These are phyloP conservation scores for Yamadazyma aaseri DNA, from an alignment of 1,139 yeast genomes.

Conservation along the genomic window DNA sequence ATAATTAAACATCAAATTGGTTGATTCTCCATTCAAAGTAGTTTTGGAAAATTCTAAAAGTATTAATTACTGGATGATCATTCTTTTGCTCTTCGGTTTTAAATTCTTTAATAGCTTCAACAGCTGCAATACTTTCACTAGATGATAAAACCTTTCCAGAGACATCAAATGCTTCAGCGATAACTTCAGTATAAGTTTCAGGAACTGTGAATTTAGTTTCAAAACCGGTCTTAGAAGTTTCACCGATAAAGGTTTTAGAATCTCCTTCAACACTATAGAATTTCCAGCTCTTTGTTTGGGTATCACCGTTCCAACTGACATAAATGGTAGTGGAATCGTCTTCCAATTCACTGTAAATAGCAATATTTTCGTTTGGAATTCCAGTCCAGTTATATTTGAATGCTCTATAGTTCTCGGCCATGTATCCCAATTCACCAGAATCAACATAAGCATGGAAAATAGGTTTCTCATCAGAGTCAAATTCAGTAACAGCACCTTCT, in stretches of 20 bases:
- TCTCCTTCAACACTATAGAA: slow-evolving; percentile 19
- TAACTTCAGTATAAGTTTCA: slow-evolving; percentile 10
- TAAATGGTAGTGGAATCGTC: slow-evolving; percentile 21
- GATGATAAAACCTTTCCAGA: slow-evolving; percentile 16
- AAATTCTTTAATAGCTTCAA: slow-evolving; percentile 5
- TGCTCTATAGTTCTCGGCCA: slow-evolving; percentile 34
- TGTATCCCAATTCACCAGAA: slow-evolving; percentile 25
- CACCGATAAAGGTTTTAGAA: slow-evolving; percentile 19
- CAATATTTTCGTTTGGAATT: slow-evolving; percentile 30
- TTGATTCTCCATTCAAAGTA: slow-evolving; percentile 6
- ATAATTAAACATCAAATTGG: too few relatives aligned
- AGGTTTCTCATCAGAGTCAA: slow-evolving; percentile 23
- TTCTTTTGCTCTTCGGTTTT: neutral
- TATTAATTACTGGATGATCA: too few relatives aligned
- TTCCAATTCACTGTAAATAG: slow-evolving; percentile 20
- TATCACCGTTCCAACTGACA: slow-evolving; percentile 43
- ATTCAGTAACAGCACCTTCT: slow-evolving; percentile 38
- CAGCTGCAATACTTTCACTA: slow-evolving; percentile 8
- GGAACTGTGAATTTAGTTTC: slow-evolving; percentile 22
- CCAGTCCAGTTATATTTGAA: slow-evolving; percentile 39
- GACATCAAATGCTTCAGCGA: slow-evolving; percentile 24
- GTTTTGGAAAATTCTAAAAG: slow-evolving; percentile 1
- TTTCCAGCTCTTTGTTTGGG: slow-evolving; percentile 30
- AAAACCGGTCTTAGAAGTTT: slow-evolving; percentile 24
- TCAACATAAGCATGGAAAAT: slow-evolving; percentile 36